These are phyloP conservation scores for Torrubiellomyces zombiae DNA, from an alignment of 2,329 filamentous ascomycete species.

Conservation along the genomic window DNA sequence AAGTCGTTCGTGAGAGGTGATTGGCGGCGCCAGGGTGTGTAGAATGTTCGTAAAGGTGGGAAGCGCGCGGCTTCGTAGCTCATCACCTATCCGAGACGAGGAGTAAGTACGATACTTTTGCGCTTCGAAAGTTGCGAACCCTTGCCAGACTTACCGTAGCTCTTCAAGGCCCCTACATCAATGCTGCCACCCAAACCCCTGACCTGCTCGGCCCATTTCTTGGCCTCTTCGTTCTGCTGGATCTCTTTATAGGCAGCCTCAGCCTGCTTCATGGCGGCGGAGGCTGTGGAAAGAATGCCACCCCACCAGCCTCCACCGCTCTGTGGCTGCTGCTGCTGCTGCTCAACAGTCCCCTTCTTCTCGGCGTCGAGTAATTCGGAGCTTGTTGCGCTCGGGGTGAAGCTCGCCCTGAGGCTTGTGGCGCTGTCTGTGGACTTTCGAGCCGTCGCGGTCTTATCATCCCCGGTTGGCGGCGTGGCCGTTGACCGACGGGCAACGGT, in stretches of 20 bases:
- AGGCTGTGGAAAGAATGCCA: conserved; percentile 65
- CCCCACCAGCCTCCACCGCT: conserved; percentile 74
- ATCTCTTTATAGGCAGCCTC: conserved; percentile 90
- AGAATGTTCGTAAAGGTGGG: conserved; percentile 92
- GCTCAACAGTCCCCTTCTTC: conserved; percentile 30
- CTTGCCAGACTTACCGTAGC: conserved; percentile 14
- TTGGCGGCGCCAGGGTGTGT: conserved; percentile 87
- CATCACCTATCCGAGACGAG: too few species aligned
- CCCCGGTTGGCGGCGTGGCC: conserved; percentile 37
- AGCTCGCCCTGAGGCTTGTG: conserved; percentile 52
- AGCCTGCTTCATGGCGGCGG: conserved; percentile 78
- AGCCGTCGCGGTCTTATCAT: conserved; percentile 38
- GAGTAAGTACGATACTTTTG: too few species aligned
- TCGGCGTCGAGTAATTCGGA: conserved; percentile 42
- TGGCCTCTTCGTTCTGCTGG: conserved; percentile 89
- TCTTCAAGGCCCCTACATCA: conserved; percentile 61
- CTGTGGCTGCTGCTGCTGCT: conserved; percentile 18
- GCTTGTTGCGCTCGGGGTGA: conserved; percentile 52
- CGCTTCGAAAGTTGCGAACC: too few species aligned
- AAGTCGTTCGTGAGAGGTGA: conserved; percentile 89
- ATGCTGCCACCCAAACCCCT: conserved; percentile 35
- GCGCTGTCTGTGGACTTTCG: conserved; percentile 69
- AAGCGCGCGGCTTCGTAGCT: conserved; percentile 69
- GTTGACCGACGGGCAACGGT: conserved; percentile 26
- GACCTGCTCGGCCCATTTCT: conserved; percentile 90